These are phyloP conservation scores for Helianthus tuberosus DNA, from an alignment of 129 eudicot genomes.

Conservation along the genomic window DNA sequence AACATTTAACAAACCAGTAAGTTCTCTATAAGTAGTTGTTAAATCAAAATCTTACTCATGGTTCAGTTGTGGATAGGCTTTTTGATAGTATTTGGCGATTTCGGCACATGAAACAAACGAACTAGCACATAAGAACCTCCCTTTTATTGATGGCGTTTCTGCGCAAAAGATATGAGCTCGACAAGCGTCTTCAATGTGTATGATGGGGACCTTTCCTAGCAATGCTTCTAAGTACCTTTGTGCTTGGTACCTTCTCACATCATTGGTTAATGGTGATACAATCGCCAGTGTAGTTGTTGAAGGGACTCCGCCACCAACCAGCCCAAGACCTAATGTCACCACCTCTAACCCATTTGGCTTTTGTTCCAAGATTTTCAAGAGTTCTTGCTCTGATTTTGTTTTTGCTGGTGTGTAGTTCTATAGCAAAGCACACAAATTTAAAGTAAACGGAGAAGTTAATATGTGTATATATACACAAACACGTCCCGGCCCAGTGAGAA, in stretches of 20 bases:
- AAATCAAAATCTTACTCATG: constrained; percentile 33
- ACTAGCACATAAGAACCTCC: constrained; percentile 55
- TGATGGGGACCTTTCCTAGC: constrained; percentile 48
- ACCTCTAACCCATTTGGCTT: constrained; percentile 38
- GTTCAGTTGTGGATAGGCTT: constrained; percentile 41
- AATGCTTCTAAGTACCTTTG: constrained; percentile 47
- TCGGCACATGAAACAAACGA: constrained; percentile 35
- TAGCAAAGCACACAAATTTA: not conserved
- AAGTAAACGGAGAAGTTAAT: not conserved
- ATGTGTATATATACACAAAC: too few relatives aligned
- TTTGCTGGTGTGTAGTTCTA: not conserved
- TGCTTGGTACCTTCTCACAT: not conserved
- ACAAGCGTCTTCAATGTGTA: constrained; percentile 50
- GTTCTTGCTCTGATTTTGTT: not conserved
- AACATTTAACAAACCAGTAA: not conserved
- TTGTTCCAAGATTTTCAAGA: not conserved
- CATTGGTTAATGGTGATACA: constrained; percentile 31
- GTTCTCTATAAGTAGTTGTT: not conserved
- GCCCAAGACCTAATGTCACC: constrained; percentile 41
- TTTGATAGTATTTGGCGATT: constrained; percentile 37
- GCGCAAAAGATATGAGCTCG: constrained; percentile 62
- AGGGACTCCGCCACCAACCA: constrained; percentile 54
- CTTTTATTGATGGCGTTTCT: constrained; percentile 23
- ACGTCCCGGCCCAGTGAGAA: too few relatives aligned
- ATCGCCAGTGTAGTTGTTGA: constrained; percentile 20